phyloP scores from a whole-genome alignment of 2,329 filamentous ascomycete genomes.

The Fusarium nygamai region DNA sequence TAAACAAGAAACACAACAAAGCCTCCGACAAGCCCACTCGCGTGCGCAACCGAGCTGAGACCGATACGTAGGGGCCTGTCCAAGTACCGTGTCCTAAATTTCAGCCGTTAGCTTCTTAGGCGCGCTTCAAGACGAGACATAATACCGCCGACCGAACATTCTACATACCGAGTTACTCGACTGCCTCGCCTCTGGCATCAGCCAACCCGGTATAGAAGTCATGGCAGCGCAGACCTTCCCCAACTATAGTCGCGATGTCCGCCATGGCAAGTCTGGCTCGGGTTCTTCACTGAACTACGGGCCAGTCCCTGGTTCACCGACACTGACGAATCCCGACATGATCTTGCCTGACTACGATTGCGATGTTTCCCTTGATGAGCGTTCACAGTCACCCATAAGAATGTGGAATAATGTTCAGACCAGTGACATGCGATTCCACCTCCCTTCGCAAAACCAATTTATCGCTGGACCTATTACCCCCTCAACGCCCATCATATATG shows the following conservation, averaged over 20 bases:
- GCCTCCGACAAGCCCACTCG: constrained; percentile 19
- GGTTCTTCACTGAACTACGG: constrained; percentile 52
- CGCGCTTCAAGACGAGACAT: constrained; percentile 12
- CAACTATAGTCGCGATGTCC: constrained; percentile 42
- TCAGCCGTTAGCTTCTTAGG: constrained; percentile 5
- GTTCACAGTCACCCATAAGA: constrained; percentile 61
- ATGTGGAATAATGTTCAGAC: constrained; percentile 62
- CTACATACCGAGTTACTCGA: not conserved
- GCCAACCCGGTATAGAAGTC: not conserved
- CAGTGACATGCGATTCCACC: constrained; percentile 53
- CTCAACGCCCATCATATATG: constrained; percentile 73
- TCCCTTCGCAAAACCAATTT: constrained; percentile 53
- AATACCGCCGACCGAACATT: not conserved
- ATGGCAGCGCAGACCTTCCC: constrained; percentile 48
- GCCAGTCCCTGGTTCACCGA: constrained; percentile 76
- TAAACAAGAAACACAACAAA: constrained; percentile 19
- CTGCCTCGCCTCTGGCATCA: not conserved
- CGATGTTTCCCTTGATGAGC: constrained; percentile 62
- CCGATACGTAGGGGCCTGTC: constrained; percentile 7
- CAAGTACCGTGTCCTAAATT: constrained; percentile 24
- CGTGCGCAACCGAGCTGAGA: constrained; percentile 27
- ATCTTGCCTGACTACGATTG: constrained; percentile 82
- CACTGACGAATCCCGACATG: constrained; percentile 93
- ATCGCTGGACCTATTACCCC: constrained; percentile 59
- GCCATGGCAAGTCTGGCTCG: constrained; percentile 42